Conservation (phyloP, 2,329 filamentous ascomycete genomes). For the Fusarium globosum region DNA sequence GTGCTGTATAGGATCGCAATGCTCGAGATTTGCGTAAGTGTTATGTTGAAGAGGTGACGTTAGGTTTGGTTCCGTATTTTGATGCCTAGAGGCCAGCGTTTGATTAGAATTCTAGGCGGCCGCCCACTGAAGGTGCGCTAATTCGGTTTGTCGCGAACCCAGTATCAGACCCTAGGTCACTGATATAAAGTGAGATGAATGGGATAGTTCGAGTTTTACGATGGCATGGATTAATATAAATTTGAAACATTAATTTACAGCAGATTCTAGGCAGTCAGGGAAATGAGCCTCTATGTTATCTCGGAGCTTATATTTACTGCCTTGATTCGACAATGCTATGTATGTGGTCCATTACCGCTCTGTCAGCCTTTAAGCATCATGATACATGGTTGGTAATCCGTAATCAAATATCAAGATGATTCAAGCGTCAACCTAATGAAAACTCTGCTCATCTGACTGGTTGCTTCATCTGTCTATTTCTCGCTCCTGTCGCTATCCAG, state of each 20-base stretch:
- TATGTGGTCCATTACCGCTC: neutral
- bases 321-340: neutral
- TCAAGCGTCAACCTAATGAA: neutral
- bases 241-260: neutral
- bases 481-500: neutral
- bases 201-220: neutral
- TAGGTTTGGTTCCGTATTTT: slow-evolving; percentile 21
- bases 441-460: neutral
- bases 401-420: neutral
- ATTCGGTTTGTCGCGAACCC: slow-evolving; percentile 6
- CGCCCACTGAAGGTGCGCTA: slow-evolving; percentile 31
- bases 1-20: slow-evolving; percentile 8
- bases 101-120: slow-evolving; percentile 18
- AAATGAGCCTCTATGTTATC: no score
- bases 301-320: neutral
- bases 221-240: neutral
- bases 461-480: neutral
- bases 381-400: slow-evolving; percentile 11
- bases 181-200: slow-evolving; percentile 1
- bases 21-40: neutral
- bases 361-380: neutral
- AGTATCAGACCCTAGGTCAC: neutral
- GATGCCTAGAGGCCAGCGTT: slow-evolving; percentile 34
- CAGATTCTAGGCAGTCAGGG: neutral
- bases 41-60: slow-evolving; percentile 24